These are phyloP conservation scores for Sporothrix schenckii DNA, from an alignment of 2,329 filamentous ascomycete genomes.

Conservation along the genomic window DNA sequence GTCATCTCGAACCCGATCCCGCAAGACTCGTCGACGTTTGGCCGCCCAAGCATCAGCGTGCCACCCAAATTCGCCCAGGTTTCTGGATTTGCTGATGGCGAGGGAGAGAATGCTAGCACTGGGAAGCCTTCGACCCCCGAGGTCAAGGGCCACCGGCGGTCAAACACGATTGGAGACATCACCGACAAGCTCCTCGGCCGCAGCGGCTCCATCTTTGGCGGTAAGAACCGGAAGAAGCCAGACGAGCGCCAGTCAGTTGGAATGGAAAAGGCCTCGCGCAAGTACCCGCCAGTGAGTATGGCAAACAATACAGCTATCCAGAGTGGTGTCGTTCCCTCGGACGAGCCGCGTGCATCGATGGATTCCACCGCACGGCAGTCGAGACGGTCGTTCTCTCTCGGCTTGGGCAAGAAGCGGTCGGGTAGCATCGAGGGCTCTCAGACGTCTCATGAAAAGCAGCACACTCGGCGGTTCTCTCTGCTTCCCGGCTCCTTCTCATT, in stretches of 20 bases:
- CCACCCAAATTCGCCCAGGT: slow-evolving; percentile 62
- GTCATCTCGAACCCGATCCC: slow-evolving; percentile 69
- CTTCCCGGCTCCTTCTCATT: slow-evolving; percentile 66
- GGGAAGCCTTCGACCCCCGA: slow-evolving; percentile 44
- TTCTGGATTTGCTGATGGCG: slow-evolving; percentile 57
- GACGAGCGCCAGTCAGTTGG: slow-evolving; percentile 43
- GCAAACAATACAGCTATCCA: slow-evolving; percentile 56
- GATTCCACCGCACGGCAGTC: slow-evolving; percentile 62
- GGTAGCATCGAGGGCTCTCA: slow-evolving; percentile 65
- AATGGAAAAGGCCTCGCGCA: slow-evolving; percentile 60
- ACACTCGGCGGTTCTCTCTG: slow-evolving; percentile 69
- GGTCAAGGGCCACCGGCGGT: slow-evolving; percentile 65
- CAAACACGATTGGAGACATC: slow-evolving; percentile 77
- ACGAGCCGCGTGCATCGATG: slow-evolving; percentile 63
- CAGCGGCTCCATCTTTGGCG: slow-evolving; percentile 78
- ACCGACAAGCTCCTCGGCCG: slow-evolving; percentile 84
- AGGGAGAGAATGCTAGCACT: slow-evolving; percentile 49
- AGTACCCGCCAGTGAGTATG: slow-evolving; percentile 92
- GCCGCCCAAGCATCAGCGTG: slow-evolving; percentile 64
- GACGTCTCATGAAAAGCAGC: slow-evolving; percentile 57
- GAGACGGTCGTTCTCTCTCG: slow-evolving; percentile 70
- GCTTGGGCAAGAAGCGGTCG: slow-evolving; percentile 70
- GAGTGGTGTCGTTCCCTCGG: neutral
- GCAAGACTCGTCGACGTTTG: slow-evolving; percentile 57
- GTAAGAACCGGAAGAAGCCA: slow-evolving; percentile 56